Evolutionary conservation across 225 moss, liverwort and hornwort genomes (phyloP), one percentile per base, ranked within the genome.

Genomic region (Antitrichia curtipendula): DNA sequence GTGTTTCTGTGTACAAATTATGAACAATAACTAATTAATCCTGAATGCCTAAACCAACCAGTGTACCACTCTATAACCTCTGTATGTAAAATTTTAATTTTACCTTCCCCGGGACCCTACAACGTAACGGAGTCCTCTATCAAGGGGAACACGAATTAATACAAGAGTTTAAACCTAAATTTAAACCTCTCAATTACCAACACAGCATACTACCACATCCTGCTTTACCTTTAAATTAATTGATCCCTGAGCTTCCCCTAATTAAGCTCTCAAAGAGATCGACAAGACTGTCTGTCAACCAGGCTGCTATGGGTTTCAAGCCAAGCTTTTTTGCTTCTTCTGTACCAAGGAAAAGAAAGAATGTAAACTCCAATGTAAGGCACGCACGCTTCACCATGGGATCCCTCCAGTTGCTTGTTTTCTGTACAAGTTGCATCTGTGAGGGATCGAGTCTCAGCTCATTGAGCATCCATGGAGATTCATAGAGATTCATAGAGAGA

Each of bases 1-100:
- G 47, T 64, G 41, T 81, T 77, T 68, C 61, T 90, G 83, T 89
- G 88, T 91, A 91, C 92, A 90, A 88, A 86, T 91, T 63, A 88
- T 88, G 50, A 69, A 89, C 92, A 61, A 45, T 11, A 54, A 13
- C 9, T 23, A 25, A 64, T 2, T 28, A 63, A 90, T 69, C 75
- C 86, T 78, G 76, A 83, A 83, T 75, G 54, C 70, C 56, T 41
- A 31, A 14, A 53, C 53, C 53, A 36, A 76, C 76, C 76, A 5
- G 5, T 52, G 8, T 31, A 41, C 72, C 66, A 82, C 79, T 68
- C 36, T 57, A 56, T 47, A 85, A 79, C 70, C 80, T 49, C 49
- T 78, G 43, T 61, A 28, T 82, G 43, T 61, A 40, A 43, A 41
- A 45, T 22, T 61, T 81, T 36, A 52, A 38, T 47, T 66, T 40